Conservation (phyloP, 2,329 filamentous ascomycete species). For the Colletotrichum sojae region DNA sequence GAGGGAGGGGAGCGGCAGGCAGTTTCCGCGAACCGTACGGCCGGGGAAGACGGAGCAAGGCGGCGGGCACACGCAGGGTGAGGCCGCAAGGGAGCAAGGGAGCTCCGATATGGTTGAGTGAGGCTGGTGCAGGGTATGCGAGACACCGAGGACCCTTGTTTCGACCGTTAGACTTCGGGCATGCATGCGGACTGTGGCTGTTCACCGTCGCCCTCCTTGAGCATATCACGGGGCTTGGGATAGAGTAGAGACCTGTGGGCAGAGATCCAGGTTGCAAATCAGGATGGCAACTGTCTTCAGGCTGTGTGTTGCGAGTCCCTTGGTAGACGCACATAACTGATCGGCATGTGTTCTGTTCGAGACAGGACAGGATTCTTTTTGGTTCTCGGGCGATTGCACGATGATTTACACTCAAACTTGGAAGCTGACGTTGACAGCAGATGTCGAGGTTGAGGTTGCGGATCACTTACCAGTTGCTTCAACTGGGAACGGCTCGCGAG, state of each 20-base stretch:
- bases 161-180: constrained; percentile 3
- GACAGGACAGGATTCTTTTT: too few species aligned
- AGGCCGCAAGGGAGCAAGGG: not conserved
- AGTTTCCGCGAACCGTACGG: not conserved
- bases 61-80: not conserved
- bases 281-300: not conserved
- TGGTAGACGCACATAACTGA: not conserved
- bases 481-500: not conserved
- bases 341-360: too few species aligned
- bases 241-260: not conserved
- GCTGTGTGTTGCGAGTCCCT: not conserved
- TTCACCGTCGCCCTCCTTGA: not conserved
- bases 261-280: constrained; percentile 1
- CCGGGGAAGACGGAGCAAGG: not conserved
- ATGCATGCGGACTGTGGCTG: constrained; percentile 14
- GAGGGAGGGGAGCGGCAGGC: not conserved
- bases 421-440: constrained; percentile 6
- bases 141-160: constrained; percentile 11
- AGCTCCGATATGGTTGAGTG: not conserved
- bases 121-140: not conserved
- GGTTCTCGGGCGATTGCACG: not conserved
- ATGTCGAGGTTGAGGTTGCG: not conserved
- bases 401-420: not conserved
- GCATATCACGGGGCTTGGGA: not conserved
- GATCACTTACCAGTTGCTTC: not conserved